phyloP scores from a whole-genome alignment of 73 alveolate genomes.

The Urostyla sp. region DNA sequence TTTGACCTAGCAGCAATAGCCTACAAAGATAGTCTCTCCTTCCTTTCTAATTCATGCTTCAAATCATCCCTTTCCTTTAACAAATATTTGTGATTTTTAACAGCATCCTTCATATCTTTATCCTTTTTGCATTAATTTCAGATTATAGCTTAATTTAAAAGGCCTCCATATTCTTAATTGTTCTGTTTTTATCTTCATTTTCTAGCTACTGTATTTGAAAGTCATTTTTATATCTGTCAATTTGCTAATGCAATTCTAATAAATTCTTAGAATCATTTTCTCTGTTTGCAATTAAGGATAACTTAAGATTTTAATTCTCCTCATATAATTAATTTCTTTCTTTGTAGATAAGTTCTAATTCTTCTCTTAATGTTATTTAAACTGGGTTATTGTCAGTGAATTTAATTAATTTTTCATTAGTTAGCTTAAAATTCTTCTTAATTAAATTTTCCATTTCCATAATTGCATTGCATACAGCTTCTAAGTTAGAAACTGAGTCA shows the following conservation, averaged over 20 bases:
- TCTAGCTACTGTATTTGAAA: slow-evolving; percentile 18
- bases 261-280: slow-evolving; percentile 48
- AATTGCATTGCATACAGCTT: slow-evolving; percentile 65
- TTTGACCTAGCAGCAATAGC: slow-evolving; percentile 81
- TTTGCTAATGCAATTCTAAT: slow-evolving; percentile 49
- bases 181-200: slow-evolving; percentile 24
- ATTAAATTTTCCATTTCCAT: slow-evolving; percentile 73
- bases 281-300: slow-evolving; percentile 37
- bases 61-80: slow-evolving; percentile 68
- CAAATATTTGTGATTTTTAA: slow-evolving; percentile 30
- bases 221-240: slow-evolving; percentile 55
- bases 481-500: slow-evolving; percentile 47
- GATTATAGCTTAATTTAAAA: slow-evolving; percentile 53
- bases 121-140: slow-evolving; percentile 72
- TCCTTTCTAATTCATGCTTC: slow-evolving; percentile 73
- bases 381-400: slow-evolving; percentile 69
- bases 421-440: slow-evolving; percentile 73
- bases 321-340: slow-evolving; percentile 64
- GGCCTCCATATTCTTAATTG: slow-evolving; percentile 41
- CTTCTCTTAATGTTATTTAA: slow-evolving; percentile 65
- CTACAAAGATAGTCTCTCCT: slow-evolving; percentile 73
- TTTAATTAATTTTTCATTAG: slow-evolving; percentile 55
- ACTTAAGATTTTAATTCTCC: slow-evolving; percentile 60
- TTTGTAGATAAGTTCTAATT: slow-evolving; percentile 67
- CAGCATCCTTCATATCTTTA: slow-evolving; percentile 75